Conservation (phyloP, 441 rosid species). For the Erodium trifolium region DNA sequence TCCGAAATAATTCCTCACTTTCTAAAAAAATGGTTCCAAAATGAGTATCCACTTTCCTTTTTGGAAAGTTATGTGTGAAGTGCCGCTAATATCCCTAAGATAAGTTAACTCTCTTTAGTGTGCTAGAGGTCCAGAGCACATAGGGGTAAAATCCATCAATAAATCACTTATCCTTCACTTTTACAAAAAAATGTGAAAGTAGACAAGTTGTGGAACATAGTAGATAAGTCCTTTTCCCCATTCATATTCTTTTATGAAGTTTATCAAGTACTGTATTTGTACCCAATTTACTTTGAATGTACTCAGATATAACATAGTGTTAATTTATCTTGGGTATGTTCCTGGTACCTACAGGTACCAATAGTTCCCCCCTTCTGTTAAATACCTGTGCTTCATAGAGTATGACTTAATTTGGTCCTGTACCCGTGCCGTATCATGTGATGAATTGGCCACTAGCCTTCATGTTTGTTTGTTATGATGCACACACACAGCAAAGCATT, state of each 20-base stretch:
- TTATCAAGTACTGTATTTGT: neutral
- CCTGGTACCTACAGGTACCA: neutral
- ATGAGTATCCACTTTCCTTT: neutral
- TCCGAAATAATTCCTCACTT: neutral
- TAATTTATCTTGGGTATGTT: neutral
- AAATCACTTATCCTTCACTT: neutral
- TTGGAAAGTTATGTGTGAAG: neutral
- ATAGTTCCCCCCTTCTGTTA: neutral
- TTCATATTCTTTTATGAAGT: neutral
- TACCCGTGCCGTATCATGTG: neutral
- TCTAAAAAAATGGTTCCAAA: neutral
- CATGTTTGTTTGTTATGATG: constrained; percentile 4
- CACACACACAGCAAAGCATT: neutral
- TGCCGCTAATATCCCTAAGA: constrained; percentile 1
- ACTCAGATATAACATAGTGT: neutral
- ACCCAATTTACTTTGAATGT: neutral
- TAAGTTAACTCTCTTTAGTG: neutral
- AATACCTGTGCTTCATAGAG: neutral
- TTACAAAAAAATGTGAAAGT: neutral
- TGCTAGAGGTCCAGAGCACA: neutral
- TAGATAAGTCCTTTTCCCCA: neutral
- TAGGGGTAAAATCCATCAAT: neutral
- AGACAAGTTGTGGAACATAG: neutral
- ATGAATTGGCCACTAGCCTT: neutral
- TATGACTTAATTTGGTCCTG: neutral